Base-by-base conservation (phyloP, 345 rosid species). In the Populus pruinosa region DNA sequence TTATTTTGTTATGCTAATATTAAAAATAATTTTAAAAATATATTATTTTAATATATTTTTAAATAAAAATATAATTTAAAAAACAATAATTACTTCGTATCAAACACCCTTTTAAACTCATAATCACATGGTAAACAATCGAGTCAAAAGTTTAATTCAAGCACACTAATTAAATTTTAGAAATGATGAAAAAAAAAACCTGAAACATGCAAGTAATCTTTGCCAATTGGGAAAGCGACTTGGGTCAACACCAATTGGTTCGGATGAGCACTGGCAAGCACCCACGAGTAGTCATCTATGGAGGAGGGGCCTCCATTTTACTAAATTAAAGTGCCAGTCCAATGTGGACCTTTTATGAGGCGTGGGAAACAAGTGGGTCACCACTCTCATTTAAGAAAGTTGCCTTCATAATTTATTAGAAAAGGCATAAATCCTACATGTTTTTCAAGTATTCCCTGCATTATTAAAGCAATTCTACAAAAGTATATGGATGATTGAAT, bases 341-440 rank as follows among this genome's bases (percentile, higher is more conserved):
- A 69, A 59, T 20, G 14, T 49, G 21, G 13, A 12, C 23, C 27
- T 67, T 75, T 79, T 67, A 63, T 8, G 67, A 27, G 76, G 80
- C 65, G 78, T 79, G 83, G 83, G 80, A 71, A 47, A 67, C 82
- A 79, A 72, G 7, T 72, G 68, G 78, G 78, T 4, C 73, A 70
- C 72, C 78, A 31, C 72, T 21, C 72, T 81, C 59, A 35, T 65
- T 75, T 72, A 70, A 66, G n/a, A 43, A 23, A 70, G 25, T 31
- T 69, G 75, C 67, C 39, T 73, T 50, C 72, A 31, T 29, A 36
- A 70, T 80, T 75, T 44, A 47, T 71, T 17, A 16, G 17, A 6
- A 16, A 5, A 16, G 7, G 21, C 21, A 49, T 49, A 0, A 0
- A 16, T 49, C 20, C 55, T 49, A 17, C 55, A 5, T 49, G 55